phyloP scores from a whole-genome alignment of 129 eudicot species.

The Tagetes patula region DNA sequence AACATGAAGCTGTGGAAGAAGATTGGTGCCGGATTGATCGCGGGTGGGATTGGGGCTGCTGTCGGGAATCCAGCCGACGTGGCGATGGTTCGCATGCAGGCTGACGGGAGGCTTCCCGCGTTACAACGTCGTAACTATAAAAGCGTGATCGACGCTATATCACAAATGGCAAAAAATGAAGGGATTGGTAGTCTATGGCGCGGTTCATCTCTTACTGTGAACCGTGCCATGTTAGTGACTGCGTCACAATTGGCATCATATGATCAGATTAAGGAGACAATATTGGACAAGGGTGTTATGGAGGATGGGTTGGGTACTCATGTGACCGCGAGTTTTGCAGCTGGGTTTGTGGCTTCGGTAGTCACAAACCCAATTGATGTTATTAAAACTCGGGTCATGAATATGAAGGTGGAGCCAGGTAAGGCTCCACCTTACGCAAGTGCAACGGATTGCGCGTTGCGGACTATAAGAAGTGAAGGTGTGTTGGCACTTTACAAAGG shows the following conservation, averaged over 20 bases:
- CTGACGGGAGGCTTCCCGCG: slow-evolving; percentile 78
- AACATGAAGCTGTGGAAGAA: slow-evolving; percentile 55
- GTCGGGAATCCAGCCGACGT: slow-evolving; percentile 98
- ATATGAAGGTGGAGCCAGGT: slow-evolving; percentile 74
- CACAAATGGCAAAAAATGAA: slow-evolving; percentile 55
- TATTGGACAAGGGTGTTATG: slow-evolving; percentile 46
- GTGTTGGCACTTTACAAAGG: slow-evolving; percentile 81
- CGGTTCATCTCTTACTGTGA: slow-evolving; percentile 86
- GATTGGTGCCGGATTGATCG: slow-evolving; percentile 67
- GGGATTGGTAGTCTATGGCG: slow-evolving; percentile 82
- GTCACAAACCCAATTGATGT: slow-evolving; percentile 89
- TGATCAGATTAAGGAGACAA: slow-evolving; percentile 73
- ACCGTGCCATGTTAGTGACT: slow-evolving; percentile 93
- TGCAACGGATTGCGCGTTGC: slow-evolving; percentile 73
- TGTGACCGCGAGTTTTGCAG: slow-evolving; percentile 90
- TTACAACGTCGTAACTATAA: slow-evolving; percentile 71
- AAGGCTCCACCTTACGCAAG: slow-evolving; percentile 61
- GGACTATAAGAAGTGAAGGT: slow-evolving; percentile 67
- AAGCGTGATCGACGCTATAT: slow-evolving; percentile 67
- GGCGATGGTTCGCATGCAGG: slow-evolving; percentile 95
- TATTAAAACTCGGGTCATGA: slow-evolving; percentile 88
- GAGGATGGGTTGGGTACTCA: slow-evolving; percentile 85
- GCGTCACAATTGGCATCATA: slow-evolving; percentile 86
- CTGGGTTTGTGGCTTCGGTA: slow-evolving; percentile 89
- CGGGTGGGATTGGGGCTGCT: slow-evolving; percentile 90